Base-by-base conservation (phyloP, 768 basidiomycete genomes). In the Lactarius vividus region DNA sequence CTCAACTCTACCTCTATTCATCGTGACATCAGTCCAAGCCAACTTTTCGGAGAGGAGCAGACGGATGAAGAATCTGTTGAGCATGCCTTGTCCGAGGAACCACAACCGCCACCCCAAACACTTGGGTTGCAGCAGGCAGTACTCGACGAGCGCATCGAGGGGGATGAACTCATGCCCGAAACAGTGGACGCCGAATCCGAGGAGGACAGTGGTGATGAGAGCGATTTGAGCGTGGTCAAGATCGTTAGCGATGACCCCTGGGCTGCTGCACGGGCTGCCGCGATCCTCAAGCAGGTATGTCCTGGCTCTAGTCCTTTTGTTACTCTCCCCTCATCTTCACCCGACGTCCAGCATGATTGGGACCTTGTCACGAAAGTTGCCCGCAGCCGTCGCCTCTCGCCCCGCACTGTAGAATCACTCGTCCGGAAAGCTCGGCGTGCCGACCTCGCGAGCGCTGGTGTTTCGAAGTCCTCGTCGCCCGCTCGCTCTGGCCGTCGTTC, bases 251-350 rank as follows among this genome's bases (percentile, higher is more conserved):
- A 85, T 26, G 91, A 96, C 75, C 91, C 95, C 2, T 81, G 83
- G 65, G 92, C 92, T 20, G 95, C 95, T 55, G 95, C 94, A 2
- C 80, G 92, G 57, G 95, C 94, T n/a, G 94, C 92, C 39, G 95
- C 95, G 0, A 95, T 97, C 65, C 79, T 97, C 71, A 94, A 91
- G 76, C 83, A 92, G 81, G 93, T 92, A 57, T n/a, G 85, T 75
- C 15, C 1, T 28, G 7, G 23, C 3, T 3, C n/a, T 18, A 31
- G 28, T 23, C 2, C 18, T 35, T 15, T 20, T 20, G 23, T 23
- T 10, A 10, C 31, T 44, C 33, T 15, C n/a, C 39, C 29, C 54
- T 61, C 6, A 15, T 23, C 3, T 60, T 46, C 9, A 11, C 20
- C 4, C 59, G 46, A 42, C 64, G 26, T 53, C 62, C 28, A 93